A percentile compares a stretch with the other conserved stretches of the same genome.
phyloP scores from a whole-genome alignment of 345 rosid genomes.

The Citrus mangshanensis region DNA sequence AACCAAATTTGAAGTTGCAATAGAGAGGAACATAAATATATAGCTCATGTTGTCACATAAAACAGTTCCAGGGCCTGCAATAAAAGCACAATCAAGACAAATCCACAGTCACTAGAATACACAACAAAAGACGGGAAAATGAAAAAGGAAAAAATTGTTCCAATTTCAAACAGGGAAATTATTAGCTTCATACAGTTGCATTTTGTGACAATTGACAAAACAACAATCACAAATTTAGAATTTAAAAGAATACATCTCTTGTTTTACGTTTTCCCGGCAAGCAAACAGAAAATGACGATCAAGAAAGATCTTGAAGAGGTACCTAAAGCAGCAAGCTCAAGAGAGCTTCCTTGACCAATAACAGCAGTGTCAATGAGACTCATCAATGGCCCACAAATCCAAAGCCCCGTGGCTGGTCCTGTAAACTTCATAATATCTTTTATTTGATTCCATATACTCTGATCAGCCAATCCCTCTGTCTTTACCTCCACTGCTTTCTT shows the following conservation, averaged over 20 bases:
- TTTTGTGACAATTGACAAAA: not conserved
- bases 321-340: slow-evolving; percentile 96
- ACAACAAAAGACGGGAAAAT: not conserved
- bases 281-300: not conserved
- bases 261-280: not conserved
- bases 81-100: not conserved
- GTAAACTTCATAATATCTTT: slow-evolving; percentile 78
- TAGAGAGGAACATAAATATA: slow-evolving; percentile 54
- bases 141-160: no score
- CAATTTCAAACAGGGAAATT: not conserved
- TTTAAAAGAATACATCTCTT: not conserved
- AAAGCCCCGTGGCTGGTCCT: slow-evolving; percentile 85
- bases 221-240: not conserved
- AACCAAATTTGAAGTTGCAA: slow-evolving; percentile 55
- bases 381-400: slow-evolving; percentile 95
- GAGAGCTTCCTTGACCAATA: slow-evolving; percentile 84
- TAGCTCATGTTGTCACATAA: slow-evolving; percentile 48
- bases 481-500: slow-evolving; percentile 14
- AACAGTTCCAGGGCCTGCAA: slow-evolving; percentile 56
- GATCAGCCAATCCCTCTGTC: slow-evolving; percentile 50
- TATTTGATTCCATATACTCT: slow-evolving; percentile 69
- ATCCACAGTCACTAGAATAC: not conserved
- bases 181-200: not conserved
- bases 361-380: slow-evolving; percentile 91
- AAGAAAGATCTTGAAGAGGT: not conserved